Evolutionary conservation across 2,329 filamentous ascomycete species (phyloP).

Genomic region (Epichloe brachyelytri): DNA sequence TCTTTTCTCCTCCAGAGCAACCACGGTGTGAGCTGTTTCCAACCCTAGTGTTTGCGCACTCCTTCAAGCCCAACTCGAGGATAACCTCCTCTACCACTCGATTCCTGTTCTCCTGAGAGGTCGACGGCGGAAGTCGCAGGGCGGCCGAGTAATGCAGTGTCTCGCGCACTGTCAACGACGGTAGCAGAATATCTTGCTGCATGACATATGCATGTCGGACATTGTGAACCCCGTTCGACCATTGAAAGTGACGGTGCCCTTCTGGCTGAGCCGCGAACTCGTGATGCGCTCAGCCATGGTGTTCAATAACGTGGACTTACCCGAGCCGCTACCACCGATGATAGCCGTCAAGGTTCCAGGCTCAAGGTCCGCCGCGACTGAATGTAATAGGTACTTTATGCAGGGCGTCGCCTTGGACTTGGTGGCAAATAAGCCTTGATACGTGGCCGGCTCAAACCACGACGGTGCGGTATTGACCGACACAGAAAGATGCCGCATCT

Average conservation of each 20-base stretch:
- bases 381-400: conserved; percentile 44
- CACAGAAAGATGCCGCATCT: conserved; percentile 40
- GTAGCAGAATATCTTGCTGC: conserved; percentile 63
- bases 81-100: conserved; percentile 65
- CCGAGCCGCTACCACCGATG: conserved; percentile 60
- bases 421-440: conserved; percentile 25
- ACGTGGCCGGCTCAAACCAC: conserved; percentile 34
- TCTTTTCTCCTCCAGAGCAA: conserved; percentile 68
- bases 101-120: conserved; percentile 43
- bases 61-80: conserved; percentile 60
- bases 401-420: conserved; percentile 23
- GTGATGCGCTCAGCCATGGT: conserved; percentile 56
- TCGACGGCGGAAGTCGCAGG: conserved; percentile 52
- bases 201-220: conserved; percentile 58
- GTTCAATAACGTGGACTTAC: conserved; percentile 61
- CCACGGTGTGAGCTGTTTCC: conserved; percentile 60
- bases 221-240: conserved; percentile 34
- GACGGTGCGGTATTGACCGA: conserved; percentile 46
- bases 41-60: conserved; percentile 63
- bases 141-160: conserved; percentile 63
- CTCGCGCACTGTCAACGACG: conserved; percentile 62
- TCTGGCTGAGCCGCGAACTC: conserved; percentile 35
- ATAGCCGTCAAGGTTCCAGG: conserved; percentile 61
- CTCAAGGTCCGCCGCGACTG: conserved; percentile 49
- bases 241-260: conserved; percentile 51